Percentiles rank a stretch among this genome's conserved stretches.
These are phyloP conservation scores for Phalaenopsis aphrodite DNA, from an alignment of 106 monocot species.

Conservation along the genomic window DNA sequence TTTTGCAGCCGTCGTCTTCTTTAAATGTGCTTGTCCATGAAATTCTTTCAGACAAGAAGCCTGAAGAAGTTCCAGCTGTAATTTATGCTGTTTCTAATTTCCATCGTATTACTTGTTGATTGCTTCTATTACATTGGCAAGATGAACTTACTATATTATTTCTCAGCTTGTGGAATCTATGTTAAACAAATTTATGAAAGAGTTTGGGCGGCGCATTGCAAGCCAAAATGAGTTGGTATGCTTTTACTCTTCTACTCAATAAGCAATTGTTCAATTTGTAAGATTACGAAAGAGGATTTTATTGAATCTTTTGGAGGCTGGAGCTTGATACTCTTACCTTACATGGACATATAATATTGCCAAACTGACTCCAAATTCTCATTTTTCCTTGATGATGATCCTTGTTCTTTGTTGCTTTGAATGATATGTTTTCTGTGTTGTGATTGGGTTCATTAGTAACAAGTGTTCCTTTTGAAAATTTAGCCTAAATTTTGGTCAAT, in stretches of 20 bases:
- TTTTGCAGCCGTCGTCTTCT: constrained; percentile 45
- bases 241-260: background rate
- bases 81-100: background rate
- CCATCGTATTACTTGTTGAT: background rate
- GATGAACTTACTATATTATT: constrained; percentile 5
- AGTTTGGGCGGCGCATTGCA: constrained; percentile 60
- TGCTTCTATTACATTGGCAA: background rate
- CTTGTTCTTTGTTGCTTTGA: background rate
- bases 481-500: background rate
- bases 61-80: constrained; percentile 90
- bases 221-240: constrained; percentile 76
- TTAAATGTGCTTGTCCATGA: constrained; percentile 65
- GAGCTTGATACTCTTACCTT: background rate
- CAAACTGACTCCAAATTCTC: background rate
- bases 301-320: background rate
- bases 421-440: background rate
- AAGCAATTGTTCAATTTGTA: background rate
- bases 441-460: background rate
- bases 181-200: constrained; percentile 75
- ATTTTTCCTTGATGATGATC: background rate
- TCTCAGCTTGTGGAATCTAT: constrained; percentile 72
- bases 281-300: background rate
- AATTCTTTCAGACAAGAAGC: constrained; percentile 65
- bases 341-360: background rate
- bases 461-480: background rate